Conservation (phyloP, 2,329 filamentous ascomycete genomes). For the Fusarium austroafricanum region DNA sequence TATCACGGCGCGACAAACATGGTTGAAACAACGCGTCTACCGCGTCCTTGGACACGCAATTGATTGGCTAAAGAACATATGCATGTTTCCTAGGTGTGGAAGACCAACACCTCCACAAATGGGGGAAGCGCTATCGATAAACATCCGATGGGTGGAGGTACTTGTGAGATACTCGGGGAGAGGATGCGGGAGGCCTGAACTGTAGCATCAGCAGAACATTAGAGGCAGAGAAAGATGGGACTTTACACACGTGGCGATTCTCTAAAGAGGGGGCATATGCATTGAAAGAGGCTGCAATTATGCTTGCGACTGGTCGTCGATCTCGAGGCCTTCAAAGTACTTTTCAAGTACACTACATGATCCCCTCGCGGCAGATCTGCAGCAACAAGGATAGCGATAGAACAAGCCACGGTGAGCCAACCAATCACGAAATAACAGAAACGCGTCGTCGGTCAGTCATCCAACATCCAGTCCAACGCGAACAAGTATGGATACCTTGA, state of each 20-base stretch:
- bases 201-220: slow-evolving; percentile 12
- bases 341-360: slow-evolving; percentile 29
- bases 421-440: slow-evolving; percentile 36
- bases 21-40: slow-evolving; percentile 42
- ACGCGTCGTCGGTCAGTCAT: slow-evolving; percentile 41
- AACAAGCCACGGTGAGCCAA: slow-evolving; percentile 8
- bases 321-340: slow-evolving; percentile 37
- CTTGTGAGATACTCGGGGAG: slow-evolving; percentile 17
- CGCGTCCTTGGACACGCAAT: slow-evolving; percentile 38
- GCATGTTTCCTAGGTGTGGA: slow-evolving; percentile 36
- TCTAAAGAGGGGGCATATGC: neutral
- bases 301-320: slow-evolving; percentile 38
- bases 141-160: slow-evolving; percentile 31
- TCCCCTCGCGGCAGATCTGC: slow-evolving; percentile 32
- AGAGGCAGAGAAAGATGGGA: neutral
- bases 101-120: slow-evolving; percentile 23
- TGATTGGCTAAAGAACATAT: slow-evolving; percentile 39
- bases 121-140: slow-evolving; percentile 47
- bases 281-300: slow-evolving; percentile 31
- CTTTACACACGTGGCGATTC: slow-evolving; percentile 4
- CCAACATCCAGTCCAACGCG: slow-evolving; percentile 30
- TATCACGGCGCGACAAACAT: slow-evolving; percentile 32
- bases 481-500: slow-evolving; percentile 6
- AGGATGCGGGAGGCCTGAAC: slow-evolving; percentile 27
- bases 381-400: slow-evolving; percentile 16